Conservation (phyloP, 768 basidiomycete species). For the Melanogaster broomeanus region DNA sequence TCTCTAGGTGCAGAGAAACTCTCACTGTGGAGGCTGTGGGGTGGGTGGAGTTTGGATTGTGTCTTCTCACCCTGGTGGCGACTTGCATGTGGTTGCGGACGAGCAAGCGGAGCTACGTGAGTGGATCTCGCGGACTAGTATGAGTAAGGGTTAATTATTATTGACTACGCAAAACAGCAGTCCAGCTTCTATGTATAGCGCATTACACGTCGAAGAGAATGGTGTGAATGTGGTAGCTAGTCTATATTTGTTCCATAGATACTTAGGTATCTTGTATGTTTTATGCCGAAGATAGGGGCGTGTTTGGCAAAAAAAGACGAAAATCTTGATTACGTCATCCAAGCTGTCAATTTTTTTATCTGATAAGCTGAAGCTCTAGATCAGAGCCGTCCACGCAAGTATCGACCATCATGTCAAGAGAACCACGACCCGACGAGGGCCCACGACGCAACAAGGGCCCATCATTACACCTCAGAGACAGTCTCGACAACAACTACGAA, state of each 20-base stretch:
- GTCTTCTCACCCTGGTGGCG: constrained; percentile 51
- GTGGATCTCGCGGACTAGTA: constrained; percentile 44
- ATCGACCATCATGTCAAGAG: constrained; percentile 4
- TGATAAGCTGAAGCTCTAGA: constrained; percentile 19
- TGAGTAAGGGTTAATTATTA: constrained; percentile 30
- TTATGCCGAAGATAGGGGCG: not conserved
- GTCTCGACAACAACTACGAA: not conserved
- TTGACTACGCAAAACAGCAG: constrained; percentile 25
- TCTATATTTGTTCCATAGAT: not conserved
- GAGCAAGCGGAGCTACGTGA: constrained; percentile 39
- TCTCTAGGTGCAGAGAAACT: constrained; percentile 63
- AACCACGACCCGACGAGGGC: not conserved
- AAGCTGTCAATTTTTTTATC: constrained; percentile 17
- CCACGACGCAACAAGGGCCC: not conserved
- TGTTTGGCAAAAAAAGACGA: too few relatives aligned
- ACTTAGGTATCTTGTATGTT: not conserved
- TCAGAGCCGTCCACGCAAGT: not conserved
- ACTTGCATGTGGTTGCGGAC: constrained; percentile 55
- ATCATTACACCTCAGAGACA: not conserved
- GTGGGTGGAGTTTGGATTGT: constrained; percentile 74
- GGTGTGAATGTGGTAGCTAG: not conserved
- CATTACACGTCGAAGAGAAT: not conserved
- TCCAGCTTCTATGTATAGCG: constrained; percentile 35
- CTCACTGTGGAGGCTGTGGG: constrained; percentile 74
- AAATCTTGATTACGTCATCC: constrained; percentile 14